Evolutionary conservation across 2,329 filamentous ascomycete genomes (phyloP).

Genomic region (Daldinia eschscholtzii): DNA sequence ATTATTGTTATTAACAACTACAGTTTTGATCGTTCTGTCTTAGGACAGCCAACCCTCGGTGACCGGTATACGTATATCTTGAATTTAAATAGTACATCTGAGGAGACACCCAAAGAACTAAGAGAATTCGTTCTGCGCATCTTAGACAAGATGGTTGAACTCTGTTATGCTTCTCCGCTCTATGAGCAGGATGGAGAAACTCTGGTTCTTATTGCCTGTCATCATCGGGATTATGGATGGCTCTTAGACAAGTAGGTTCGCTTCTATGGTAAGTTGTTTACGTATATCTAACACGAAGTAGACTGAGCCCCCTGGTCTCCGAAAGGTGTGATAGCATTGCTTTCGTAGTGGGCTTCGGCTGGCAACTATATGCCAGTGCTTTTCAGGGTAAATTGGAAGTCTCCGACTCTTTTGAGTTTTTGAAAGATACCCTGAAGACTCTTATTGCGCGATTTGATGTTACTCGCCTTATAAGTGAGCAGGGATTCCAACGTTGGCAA

Average conservation of each 20-base stretch:
- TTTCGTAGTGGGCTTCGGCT: slow-evolving; percentile 27
- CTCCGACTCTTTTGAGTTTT: slow-evolving; percentile 20
- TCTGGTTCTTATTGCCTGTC: slow-evolving; percentile 29
- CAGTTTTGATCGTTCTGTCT: slow-evolving; percentile 27
- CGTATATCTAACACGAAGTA: slow-evolving; percentile 19
- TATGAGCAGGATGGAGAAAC: slow-evolving; percentile 32
- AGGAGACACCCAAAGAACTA: slow-evolving; percentile 4
- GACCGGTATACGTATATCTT: slow-evolving; percentile 23
- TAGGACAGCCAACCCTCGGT: slow-evolving; percentile 16
- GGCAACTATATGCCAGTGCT: slow-evolving; percentile 21
- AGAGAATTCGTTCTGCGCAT: neutral
- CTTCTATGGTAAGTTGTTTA: neutral
- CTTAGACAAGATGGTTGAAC: slow-evolving; percentile 27
- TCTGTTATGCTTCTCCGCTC: slow-evolving; percentile 16
- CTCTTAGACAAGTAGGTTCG: slow-evolving; percentile 23
- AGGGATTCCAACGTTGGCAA: slow-evolving; percentile 22
- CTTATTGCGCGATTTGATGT: slow-evolving; percentile 20
- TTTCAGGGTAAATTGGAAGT: slow-evolving; percentile 12
- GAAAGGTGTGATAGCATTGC: slow-evolving; percentile 15
- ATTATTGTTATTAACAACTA: slow-evolving; percentile 3
- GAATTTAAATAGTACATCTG: neutral
- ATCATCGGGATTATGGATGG: slow-evolving; percentile 25
- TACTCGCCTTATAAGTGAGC: slow-evolving; percentile 14
- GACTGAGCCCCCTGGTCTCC: slow-evolving; percentile 19
- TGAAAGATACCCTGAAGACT: slow-evolving; percentile 19